Evolutionary conservation across 2,329 filamentous ascomycete genomes (phyloP).

Genomic region (Shiraia sp.): DNA sequence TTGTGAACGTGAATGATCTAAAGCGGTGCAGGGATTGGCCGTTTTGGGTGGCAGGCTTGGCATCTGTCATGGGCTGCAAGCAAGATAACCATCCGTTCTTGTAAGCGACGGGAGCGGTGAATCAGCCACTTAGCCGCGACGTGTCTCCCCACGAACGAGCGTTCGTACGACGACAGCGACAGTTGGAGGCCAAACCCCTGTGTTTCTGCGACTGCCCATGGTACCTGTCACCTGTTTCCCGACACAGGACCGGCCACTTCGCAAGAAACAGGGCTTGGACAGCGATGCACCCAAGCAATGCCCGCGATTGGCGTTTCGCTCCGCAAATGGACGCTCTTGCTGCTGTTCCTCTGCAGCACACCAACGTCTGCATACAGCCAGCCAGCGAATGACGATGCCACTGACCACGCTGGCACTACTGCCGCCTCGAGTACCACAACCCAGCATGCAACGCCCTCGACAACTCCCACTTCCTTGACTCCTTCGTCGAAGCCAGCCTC

Average conservation of each 20-base stretch:
- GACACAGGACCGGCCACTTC: slow-evolving; percentile 18
- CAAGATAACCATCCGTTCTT: neutral
- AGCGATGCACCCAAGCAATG: slow-evolving; percentile 47
- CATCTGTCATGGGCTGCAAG: slow-evolving; percentile 2
- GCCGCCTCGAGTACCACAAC: slow-evolving; percentile 28
- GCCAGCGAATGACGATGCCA: slow-evolving; percentile 37
- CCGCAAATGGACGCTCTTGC: slow-evolving; percentile 41
- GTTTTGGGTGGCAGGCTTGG: slow-evolving; percentile 2
- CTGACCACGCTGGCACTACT: slow-evolving; percentile 24
- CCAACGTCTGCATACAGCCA: slow-evolving; percentile 29
- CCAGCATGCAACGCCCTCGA: slow-evolving; percentile 14
- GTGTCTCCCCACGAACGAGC: slow-evolving; percentile 21
- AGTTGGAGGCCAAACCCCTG: slow-evolving; percentile 1
- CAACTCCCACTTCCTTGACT: slow-evolving; percentile 6
- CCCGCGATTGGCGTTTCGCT: slow-evolving; percentile 43
- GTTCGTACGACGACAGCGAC: slow-evolving; percentile 17
- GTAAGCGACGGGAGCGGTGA: slow-evolving; percentile 18
- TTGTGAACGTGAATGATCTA: too few relatives aligned
- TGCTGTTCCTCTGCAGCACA: slow-evolving; percentile 40
- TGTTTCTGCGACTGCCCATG: slow-evolving; percentile 16
- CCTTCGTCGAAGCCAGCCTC: slow-evolving; percentile 8
- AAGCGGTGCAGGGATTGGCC: neutral
- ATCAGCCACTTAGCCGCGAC: slow-evolving; percentile 12
- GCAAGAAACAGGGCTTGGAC: slow-evolving; percentile 27
- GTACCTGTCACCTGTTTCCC: slow-evolving; percentile 7